Base-by-base conservation (phyloP, 139 green algal genomes). In the Volvox reticuliferus region DNA sequence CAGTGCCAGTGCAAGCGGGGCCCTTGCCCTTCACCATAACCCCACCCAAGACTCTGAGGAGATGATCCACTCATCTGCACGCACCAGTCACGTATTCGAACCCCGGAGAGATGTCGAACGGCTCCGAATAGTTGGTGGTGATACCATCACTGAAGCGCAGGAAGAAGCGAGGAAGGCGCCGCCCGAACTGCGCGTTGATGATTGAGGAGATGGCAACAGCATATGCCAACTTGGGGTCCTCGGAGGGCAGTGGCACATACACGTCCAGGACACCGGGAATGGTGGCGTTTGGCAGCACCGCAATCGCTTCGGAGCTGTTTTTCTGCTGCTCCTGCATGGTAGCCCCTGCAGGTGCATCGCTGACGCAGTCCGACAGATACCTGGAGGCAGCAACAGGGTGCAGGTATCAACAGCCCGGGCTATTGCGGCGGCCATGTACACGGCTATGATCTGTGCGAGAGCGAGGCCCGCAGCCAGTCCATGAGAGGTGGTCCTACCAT, bases 41-140 rank as follows among this genome's bases (percentile, higher is more conserved):
- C 44, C 9, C 44, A 55, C 44, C 9, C 44, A 55, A 55, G 44
- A 9, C 44, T 55, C 5, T 55, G 5, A 9, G 9, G 44, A 55
- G 9, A 55, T 55, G 44, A 55, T 9, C 44, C 44, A 9, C 44
- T 55, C 44, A 55, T 55, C 44, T 55, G 44, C 44, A 55, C 65
- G 12, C 65, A 73, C 65, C 65, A 16, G 65, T 73, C 65, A 28
- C 65, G 35, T 88, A 88, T 6, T 18, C 2, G 9, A 37, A 0
- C 16, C 55, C 61, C 37, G 82, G 32, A 22, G 20, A 26, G 14
- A 88, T 80, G 44, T 89, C 84, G 26, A 90, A 90, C 9, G 86
- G 86, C 73, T 90, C 86, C 44, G 69, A 83, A 75, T 90, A 90
- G 50, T 90, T 90, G 20, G 86, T 83, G 19, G 67, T 90, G 0